Conservation (phyloP, 1,284 basidiomycete species). For the Papiliotrema laurentii region DNA sequence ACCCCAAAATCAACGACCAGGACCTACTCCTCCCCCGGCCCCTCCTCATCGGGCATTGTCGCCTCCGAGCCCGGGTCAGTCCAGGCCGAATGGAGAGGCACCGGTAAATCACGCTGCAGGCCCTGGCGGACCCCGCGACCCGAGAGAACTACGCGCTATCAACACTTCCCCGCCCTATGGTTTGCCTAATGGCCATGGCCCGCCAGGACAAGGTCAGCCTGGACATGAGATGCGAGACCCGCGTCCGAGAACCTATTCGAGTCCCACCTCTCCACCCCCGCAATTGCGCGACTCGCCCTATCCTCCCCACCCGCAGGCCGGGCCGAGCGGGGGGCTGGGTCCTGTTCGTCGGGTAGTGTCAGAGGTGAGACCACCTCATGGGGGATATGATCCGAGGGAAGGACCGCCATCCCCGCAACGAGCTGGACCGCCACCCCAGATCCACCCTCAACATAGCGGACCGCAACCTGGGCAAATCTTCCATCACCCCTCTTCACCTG, state of each 20-base stretch:
- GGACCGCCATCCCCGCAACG: neutral
- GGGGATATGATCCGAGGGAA: slow-evolving; percentile 7
- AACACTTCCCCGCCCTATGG: neutral
- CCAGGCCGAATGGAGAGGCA: neutral
- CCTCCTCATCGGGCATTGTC: slow-evolving; percentile 14
- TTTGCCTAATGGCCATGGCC: slow-evolving; percentile 1
- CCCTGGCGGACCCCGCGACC: neutral
- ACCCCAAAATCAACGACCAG: slow-evolving; percentile 4
- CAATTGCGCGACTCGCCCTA: neutral
- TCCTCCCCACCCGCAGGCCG: neutral
- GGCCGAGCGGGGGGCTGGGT: too few relatives aligned
- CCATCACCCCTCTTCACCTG: slow-evolving; percentile 29
- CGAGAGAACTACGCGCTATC: neutral
- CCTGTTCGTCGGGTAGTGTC: slow-evolving; percentile 33
- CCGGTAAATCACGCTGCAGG: neutral
- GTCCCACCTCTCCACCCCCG: neutral
- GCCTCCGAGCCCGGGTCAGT: slow-evolving; percentile 10
- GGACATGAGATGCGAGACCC: slow-evolving; percentile 1
- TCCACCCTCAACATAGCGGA: slow-evolving; percentile 16
- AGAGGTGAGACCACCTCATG: slow-evolving; percentile 20
- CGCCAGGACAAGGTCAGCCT: neutral
- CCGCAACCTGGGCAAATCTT: slow-evolving; percentile 48
- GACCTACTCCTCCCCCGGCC: slow-evolving; percentile 6
- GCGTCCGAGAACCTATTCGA: slow-evolving; percentile 4
- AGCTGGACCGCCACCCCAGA: slow-evolving; percentile 8